A percentile compares a stretch with the other conserved stretches of the same genome.
These are phyloP conservation scores for Cyclospora cayetanensis DNA, from an alignment of 169 alveolate species.

Conservation along the genomic window DNA sequence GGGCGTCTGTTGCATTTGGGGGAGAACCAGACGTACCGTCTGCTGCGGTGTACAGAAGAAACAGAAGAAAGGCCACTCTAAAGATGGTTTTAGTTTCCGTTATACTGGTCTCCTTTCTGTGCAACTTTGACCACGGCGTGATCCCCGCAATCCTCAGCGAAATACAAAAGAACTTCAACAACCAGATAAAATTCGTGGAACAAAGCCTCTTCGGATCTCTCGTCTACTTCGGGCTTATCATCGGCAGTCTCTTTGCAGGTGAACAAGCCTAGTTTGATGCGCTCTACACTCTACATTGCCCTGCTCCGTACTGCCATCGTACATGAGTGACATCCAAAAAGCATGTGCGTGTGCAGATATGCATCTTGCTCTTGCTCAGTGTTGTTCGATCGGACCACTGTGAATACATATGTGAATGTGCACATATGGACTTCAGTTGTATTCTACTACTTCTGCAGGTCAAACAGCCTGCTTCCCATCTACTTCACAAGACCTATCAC, in stretches of 20 bases:
- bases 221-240: conserved; percentile 82
- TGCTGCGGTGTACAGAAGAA: conserved; percentile 31
- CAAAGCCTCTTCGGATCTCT: conserved; percentile 83
- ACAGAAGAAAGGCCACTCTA: background rate
- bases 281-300: no score
- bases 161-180: conserved; percentile 73
- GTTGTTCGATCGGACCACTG: no score
- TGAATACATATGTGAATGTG: no score
- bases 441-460: no score
- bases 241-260: conserved; percentile 83
- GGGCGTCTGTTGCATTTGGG: background rate
- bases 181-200: conserved; percentile 74
- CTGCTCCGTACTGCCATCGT: no score
- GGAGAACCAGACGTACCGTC: background rate
- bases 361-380: no score
- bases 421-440: background rate
- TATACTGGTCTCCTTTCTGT: conserved; percentile 32
- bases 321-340: background rate
- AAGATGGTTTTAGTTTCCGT: conserved; percentile 19
- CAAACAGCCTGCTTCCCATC: background rate
- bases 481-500: background rate
- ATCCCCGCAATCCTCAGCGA: conserved; percentile 80
- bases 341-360: no score
- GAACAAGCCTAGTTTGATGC: background rate
- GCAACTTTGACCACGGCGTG: conserved; percentile 82